Evolutionary conservation across 768 basidiomycete species (phyloP), one percentile per base, ranked within the genome.

Genomic region (Ramaria rubella): DNA sequence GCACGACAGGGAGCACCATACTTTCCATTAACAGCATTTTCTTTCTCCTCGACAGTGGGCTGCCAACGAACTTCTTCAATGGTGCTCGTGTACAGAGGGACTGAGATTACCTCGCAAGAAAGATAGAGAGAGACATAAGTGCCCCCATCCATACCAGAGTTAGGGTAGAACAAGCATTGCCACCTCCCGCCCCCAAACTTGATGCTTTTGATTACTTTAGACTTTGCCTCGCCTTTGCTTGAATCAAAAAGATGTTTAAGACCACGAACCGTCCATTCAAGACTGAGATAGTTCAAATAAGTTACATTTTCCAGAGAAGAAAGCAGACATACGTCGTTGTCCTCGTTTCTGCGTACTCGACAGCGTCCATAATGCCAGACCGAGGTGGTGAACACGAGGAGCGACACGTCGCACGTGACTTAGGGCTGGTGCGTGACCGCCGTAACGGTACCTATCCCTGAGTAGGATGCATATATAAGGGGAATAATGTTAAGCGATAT

Each of bases 101-200:
- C 23, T 3, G 14, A 48, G 65, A 81, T 52, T 57, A 90, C 90
- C 73, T 91, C 88, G 59, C 90, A 90, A 9, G 86, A 86, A 23
- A 93, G 76, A 68, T 90, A 92, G 40, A 93, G 65, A 67, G 87
- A 88, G 30, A 90, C 78, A 63, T 78, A 87, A 17, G 79, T 77
- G 5, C 78, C 75, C 2, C 75, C 77, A 12, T 73, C 67, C 19
- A 77, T 79, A 0, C 89, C 88, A 38, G 87, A 84, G 66, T 90
- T 92, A 5, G 90, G 78, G 65, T 93, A 94, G 71, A 91, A 91
- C 45, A 94, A 68, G 44, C 55, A 56, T 74, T 86, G 86, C 86
- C 86, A 89, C 50, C 77, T 73, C 11, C 85, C 87, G n/a, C 75
- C 81, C 14, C 88, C 90, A 60, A 92, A 92, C 65, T 77, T 80